Evolutionary conservation across 106 monocot genomes (phyloP), one percentile per base, ranked within the genome.

Genomic region (Dendrobium nobile): DNA sequence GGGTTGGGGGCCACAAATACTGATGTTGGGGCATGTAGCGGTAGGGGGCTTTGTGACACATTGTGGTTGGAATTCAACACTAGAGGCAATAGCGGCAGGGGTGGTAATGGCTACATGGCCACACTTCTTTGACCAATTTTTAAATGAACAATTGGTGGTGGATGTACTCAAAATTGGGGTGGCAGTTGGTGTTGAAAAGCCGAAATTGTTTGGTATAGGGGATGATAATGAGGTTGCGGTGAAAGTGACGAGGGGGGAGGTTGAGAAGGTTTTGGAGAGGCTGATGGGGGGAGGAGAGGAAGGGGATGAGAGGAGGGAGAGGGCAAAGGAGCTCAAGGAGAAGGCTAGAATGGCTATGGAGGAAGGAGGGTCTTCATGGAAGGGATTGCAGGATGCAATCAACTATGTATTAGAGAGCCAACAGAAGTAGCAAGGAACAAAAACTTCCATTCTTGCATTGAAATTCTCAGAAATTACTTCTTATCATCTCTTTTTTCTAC

Each of bases 11-110:
- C 78, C 78, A 20, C 78, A 74, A 15, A 1, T 16, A 33, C 19
- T 74, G 43, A 43, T 74, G 9, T 33, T 74, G 40, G 19, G 20
- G 17, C 74, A 74, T 43, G 7, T n/a, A 9, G 74, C 74, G 3
- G 43, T 74, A 0, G 74, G 74, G 19, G 74, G 74, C 19, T 74
- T 74, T 18, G 33, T 74, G 79, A 79, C 89, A 24, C 95, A 95
- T 80, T 74, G 87, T 26, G 92, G 95, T 17, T 95, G 95, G 95
- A 95, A 92, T 68, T 96, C 95, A 9, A 72, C 70, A 31, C 79
- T 95, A 80, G 92, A 95, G 83, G 56, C n/a, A 58, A 79, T 51
- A 73, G 79, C 78, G 74, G 75, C 72, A 0, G 78, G 78, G 5
- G 68, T 83, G 70, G 77, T 68, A 31, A n/a, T 83, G 54, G 47